Base-by-base conservation (phyloP, 345 rosid genomes). In the Boechera divaricarpa region DNA sequence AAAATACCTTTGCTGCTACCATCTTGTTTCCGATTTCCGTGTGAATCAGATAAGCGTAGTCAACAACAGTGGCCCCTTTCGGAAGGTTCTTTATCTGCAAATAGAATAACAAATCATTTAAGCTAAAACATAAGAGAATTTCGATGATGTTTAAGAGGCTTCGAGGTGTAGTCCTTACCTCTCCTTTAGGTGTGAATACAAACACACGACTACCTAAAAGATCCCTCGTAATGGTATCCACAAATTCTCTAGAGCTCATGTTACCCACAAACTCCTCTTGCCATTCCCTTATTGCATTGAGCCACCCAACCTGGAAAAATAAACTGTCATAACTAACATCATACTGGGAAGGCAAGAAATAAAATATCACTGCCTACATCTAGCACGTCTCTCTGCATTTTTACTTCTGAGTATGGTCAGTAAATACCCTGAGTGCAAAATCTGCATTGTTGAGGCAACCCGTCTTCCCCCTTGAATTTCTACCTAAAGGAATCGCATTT, bases 241-340 rank as follows among this genome's bases (percentile, higher is more conserved):
- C 99, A 86, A 95, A 95, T 83, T 95, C 99, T 73, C 99, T 91
- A 51, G 99, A 95, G 86, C 87, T 92, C 99, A 95, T 95, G 83
- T 92, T 95, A 81, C 99, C 99, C 56, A 95, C 99, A 66, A 95
- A 95, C 84, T 95, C 98, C 71, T 95, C 97, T 88, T 95, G 99
- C 99, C 99, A 95, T 83, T 95, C 98, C 75, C 99, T 92, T 68
- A 92, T 95, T 63, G 98, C 99, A 77, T 92, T 95, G 48, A 95
- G 93, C 99, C 99, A 95, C 66, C 99, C 89, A 79, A 91, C 70
- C 97, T 91, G 84, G 73, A 81, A 78, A 79, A 72, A 74, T 54
- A n/a, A 73, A 76, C 66, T 61, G 15, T 76, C 85, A 70, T 74
- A 79, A 69, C 78, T 67, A 73, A 44, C 74, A 44, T 73, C 66